Conservation (phyloP, 2,329 filamentous ascomycete genomes). For the Fusarium metavorans region DNA sequence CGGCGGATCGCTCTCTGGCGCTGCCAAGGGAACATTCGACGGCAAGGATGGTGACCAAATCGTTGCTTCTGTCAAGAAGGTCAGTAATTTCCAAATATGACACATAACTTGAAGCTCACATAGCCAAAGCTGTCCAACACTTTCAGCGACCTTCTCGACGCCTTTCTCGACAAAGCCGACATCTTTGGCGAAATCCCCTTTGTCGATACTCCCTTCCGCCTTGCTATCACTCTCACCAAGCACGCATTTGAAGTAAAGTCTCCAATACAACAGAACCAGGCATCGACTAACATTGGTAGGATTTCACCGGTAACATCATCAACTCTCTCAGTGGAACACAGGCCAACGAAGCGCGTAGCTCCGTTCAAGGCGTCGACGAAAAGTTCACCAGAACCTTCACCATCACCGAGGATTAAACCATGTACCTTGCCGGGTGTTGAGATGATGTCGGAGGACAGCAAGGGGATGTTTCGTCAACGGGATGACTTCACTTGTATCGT, state of each 20-base stretch:
- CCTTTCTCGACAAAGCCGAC: background rate
- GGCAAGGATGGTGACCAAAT: background rate
- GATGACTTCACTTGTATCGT: background rate
- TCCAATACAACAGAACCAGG: background rate
- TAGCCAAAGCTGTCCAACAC: background rate
- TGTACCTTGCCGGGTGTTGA: background rate
- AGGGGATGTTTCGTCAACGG: background rate
- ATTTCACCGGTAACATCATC: background rate
- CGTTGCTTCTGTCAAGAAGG: background rate
- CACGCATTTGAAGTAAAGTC: background rate
- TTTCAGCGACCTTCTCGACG: background rate
- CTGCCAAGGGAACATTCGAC: background rate
- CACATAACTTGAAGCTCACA: background rate
- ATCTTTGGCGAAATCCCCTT: background rate
- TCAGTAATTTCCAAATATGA: background rate
- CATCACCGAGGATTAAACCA: background rate
- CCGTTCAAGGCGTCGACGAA: background rate
- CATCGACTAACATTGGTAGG: background rate
- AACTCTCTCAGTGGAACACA: background rate
- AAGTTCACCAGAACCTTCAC: background rate
- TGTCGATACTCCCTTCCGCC: background rate
- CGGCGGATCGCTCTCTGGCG: background rate
- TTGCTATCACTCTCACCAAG: background rate
- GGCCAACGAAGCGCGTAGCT: background rate
- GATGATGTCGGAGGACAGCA: background rate